Evolutionary conservation across 2,329 filamentous ascomycete genomes (phyloP).

Genomic region (Colletotrichum lentis): DNA sequence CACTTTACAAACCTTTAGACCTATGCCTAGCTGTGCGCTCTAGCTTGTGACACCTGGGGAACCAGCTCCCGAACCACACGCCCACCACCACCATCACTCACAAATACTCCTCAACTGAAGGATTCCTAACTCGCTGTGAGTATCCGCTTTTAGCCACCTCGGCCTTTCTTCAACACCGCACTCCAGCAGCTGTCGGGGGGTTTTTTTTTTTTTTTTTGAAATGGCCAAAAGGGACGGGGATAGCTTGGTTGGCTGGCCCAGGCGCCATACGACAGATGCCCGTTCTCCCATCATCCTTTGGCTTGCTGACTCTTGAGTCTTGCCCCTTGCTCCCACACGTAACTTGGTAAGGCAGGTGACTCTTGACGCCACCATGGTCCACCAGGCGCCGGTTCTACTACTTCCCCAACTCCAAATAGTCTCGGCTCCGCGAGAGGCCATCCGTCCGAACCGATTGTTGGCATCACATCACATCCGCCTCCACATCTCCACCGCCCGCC

Average conservation of each 20-base stretch:
- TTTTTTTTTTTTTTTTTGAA: not conserved
- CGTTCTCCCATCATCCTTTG: not conserved
- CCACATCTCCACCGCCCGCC: slow-evolving; percentile 5
- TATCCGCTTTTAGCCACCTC: not conserved
- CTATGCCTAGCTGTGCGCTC: too few species aligned
- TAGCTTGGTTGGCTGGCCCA: not conserved
- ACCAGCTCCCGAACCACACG: not conserved
- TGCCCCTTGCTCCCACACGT: not conserved
- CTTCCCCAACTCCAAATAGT: not conserved
- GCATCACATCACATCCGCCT: not conserved
- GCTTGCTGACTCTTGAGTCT: not conserved
- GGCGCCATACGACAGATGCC: not conserved
- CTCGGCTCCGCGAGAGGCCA: slow-evolving; percentile 20
- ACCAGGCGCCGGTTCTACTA: not conserved
- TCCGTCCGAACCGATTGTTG: slow-evolving; percentile 29
- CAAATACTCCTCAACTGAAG: too few species aligned
- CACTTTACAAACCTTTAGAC: too few species aligned
- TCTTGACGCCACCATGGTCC: not conserved
- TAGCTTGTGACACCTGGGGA: too few species aligned
- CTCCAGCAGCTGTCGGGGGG: not conserved
- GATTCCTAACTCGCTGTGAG: too few species aligned
- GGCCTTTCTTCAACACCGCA: not conserved
- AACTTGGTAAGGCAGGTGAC: not conserved
- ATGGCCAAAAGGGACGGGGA: not conserved
- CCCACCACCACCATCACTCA: not conserved